Conservation (phyloP, 208 protist genomes). For the Crithidia sp. region DNA sequence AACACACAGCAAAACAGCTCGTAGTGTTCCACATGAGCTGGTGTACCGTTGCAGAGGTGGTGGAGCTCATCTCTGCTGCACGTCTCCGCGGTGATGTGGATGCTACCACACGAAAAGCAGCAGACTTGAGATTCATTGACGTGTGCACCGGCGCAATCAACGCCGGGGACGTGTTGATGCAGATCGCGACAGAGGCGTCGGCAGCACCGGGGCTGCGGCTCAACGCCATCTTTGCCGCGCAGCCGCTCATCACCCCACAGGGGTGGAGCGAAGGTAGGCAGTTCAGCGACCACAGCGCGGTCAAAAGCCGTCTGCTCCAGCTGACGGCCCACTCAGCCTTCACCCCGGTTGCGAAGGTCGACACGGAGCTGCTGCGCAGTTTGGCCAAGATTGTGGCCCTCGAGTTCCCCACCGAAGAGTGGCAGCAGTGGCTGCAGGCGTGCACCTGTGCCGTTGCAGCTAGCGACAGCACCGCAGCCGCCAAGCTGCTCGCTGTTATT, state of each 20-base stretch:
- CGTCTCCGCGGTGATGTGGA: slow-evolving; percentile 36
- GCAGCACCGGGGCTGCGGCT: slow-evolving; percentile 36
- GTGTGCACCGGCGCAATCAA: slow-evolving; percentile 49
- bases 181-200: slow-evolving; percentile 31
- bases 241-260: slow-evolving; percentile 43
- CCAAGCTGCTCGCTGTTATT: slow-evolving; percentile 17
- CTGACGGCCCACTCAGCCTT: slow-evolving; percentile 8
- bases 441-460: slow-evolving; percentile 19
- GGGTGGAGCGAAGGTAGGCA: slow-evolving; percentile 43
- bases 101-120: slow-evolving; percentile 35
- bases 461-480: background rate
- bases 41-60: slow-evolving; percentile 45
- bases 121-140: slow-evolving; percentile 43
- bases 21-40: slow-evolving; percentile 33
- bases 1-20: background rate
- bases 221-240: slow-evolving; percentile 49
- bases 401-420: slow-evolving; percentile 47
- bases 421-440: slow-evolving; percentile 37
- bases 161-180: slow-evolving; percentile 54
- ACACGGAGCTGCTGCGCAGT: slow-evolving; percentile 30
- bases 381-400: slow-evolving; percentile 43
- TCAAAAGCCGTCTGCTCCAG: slow-evolving; percentile 19
- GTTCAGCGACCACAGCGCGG: slow-evolving; percentile 49
- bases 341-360: slow-evolving; percentile 13
- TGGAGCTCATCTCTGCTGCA: slow-evolving; percentile 31